Percentiles rank a stretch among this genome's conserved stretches.
phyloP scores from a whole-genome alignment of 2,329 filamentous ascomycete genomes.

The Tolypocladium tropicale region DNA sequence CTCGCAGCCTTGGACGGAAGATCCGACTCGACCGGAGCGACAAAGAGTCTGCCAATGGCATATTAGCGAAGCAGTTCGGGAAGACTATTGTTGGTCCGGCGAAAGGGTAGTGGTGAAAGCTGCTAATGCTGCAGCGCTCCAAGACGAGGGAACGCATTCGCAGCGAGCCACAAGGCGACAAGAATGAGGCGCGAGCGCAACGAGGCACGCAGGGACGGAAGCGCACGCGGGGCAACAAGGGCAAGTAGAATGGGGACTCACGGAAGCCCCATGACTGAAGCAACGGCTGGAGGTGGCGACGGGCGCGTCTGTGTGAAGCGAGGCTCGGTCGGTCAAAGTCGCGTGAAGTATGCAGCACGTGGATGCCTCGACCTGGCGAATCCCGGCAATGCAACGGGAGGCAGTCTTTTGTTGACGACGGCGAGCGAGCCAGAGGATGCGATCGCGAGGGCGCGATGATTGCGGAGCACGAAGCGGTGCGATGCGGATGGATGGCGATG shows the following conservation, averaged over 20 bases:
- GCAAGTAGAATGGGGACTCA: conserved; percentile 22
- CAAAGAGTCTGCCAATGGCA: conserved; percentile 27
- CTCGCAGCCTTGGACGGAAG: conserved; percentile 22
- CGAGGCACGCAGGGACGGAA: not conserved
- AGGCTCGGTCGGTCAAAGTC: not conserved
- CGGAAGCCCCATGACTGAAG: conserved; percentile 34
- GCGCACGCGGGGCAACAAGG: not conserved
- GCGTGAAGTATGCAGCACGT: not conserved
- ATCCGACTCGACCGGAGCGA: conserved; percentile 35
- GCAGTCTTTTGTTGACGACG: not conserved
- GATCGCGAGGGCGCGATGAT: not conserved
- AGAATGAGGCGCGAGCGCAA: not conserved
- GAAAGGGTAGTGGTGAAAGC: not conserved
- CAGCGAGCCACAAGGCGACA: not conserved
- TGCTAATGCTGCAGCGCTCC: not conserved
- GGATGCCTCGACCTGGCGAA: not conserved
- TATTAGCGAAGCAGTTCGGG: conserved; percentile 4
- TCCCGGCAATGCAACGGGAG: not conserved
- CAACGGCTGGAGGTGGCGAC: not conserved
- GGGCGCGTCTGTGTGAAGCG: not conserved
- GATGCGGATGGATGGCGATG: not conserved
- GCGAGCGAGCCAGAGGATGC: not conserved
- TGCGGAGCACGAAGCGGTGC: not conserved
- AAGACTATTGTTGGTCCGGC: no score
- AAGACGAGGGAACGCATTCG: no score